Percentiles rank a stretch among this genome's conserved stretches.
Conservation (phyloP, 805 yeast species). For the Candida arabinofermentans region DNA sequence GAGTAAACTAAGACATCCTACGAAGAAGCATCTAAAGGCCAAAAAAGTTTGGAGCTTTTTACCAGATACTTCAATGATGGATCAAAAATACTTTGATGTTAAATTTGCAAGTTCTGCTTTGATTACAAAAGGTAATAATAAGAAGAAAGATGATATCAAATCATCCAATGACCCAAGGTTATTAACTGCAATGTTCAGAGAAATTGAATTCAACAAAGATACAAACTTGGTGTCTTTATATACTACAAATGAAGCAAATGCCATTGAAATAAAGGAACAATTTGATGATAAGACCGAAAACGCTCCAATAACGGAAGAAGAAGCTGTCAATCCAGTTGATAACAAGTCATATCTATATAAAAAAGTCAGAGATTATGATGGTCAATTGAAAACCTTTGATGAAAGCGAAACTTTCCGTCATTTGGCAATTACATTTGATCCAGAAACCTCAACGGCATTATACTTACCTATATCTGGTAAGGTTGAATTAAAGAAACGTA, state of each 20-base stretch:
- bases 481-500: constrained; percentile 78
- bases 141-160: constrained; percentile 30
- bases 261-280: constrained; percentile 37
- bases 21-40: constrained; percentile 67
- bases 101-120: constrained; percentile 61
- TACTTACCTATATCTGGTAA: constrained; percentile 78
- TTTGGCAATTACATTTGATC: constrained; percentile 60
- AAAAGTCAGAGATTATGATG: constrained; percentile 77
- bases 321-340: constrained; percentile 33
- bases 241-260: constrained; percentile 41
- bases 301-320: constrained; percentile 44
- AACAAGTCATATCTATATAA: constrained; percentile 48
- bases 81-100: constrained; percentile 62
- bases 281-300: constrained; percentile 48
- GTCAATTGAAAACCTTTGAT: constrained; percentile 47
- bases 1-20: constrained; percentile 65
- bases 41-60: constrained; percentile 74
- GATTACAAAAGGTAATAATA: constrained; percentile 33
- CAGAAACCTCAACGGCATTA: constrained; percentile 53
- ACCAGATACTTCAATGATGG: constrained; percentile 91
- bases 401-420: constrained; percentile 50
- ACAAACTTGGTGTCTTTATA: constrained; percentile 69
- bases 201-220: constrained; percentile 65
- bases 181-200: constrained; percentile 65
- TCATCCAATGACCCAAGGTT: constrained; percentile 34